These are phyloP conservation scores for Microbotryomycetes sp. DNA, from an alignment of 1,284 basidiomycete species.

Conservation along the genomic window DNA sequence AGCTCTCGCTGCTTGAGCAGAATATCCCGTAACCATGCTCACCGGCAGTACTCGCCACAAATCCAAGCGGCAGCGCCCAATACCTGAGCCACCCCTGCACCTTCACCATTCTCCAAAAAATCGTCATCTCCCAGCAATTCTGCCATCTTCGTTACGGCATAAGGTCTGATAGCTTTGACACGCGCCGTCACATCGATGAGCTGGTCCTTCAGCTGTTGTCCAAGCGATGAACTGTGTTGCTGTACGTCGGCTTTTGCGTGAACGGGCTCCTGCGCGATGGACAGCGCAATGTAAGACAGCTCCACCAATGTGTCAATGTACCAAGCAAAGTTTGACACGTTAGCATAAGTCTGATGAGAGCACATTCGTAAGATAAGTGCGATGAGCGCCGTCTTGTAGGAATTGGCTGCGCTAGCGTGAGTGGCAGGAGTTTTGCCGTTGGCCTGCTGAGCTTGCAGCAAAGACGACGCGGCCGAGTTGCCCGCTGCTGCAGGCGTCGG, in stretches of 20 bases:
- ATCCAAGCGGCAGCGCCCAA: conserved; percentile 91
- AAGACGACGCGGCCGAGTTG: conserved; percentile 51
- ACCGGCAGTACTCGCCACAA: conserved; percentile 85
- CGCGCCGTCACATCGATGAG: conserved; percentile 80
- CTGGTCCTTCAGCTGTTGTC: conserved; percentile 43
- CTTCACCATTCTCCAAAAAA: conserved; percentile 48
- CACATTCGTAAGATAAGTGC: conserved; percentile 40
- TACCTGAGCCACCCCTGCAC: conserved; percentile 59
- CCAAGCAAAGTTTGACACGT: conserved; percentile 92
- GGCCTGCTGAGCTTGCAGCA: conserved; percentile 45
- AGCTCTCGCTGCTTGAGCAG: neutral
- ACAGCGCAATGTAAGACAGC: conserved; percentile 65
- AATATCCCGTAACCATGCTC: conserved; percentile 52
- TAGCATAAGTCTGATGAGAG: conserved; percentile 53
- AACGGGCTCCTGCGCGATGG: conserved; percentile 6
- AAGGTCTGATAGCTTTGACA: conserved; percentile 66
- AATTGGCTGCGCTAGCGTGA: conserved; percentile 41
- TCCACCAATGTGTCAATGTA: conserved; percentile 88
- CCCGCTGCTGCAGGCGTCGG: conserved; percentile 47
- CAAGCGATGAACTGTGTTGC: conserved; percentile 51
- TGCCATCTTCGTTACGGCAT: conserved; percentile 72
- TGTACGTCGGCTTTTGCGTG: neutral
- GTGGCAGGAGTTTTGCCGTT: conserved; percentile 40
- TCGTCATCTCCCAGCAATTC: conserved; percentile 68
- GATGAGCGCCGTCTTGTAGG: conserved; percentile 45